Evolutionary conservation across 116 monocot species (phyloP).

Genomic region (Posidonia oceanica): DNA sequence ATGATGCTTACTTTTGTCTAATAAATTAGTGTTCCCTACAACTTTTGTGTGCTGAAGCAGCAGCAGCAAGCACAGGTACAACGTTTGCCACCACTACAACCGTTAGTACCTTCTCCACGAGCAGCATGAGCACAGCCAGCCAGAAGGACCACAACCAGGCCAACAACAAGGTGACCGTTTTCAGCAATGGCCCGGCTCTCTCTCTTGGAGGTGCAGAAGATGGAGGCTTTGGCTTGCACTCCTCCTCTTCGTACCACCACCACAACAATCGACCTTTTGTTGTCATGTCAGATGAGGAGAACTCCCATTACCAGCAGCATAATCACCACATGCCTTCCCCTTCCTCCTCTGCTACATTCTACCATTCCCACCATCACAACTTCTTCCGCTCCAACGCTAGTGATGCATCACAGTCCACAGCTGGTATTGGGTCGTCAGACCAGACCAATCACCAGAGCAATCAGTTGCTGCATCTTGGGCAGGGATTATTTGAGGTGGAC

Average conservation of each 20-base stretch:
- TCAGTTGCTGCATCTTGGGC: conserved; percentile 27
- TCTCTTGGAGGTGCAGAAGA: conserved; percentile 11
- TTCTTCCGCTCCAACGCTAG: conserved; percentile 19
- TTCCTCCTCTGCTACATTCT: conserved; percentile 11
- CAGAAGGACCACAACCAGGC: neutral
- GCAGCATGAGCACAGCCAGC: conserved; percentile 7
- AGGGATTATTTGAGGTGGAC: conserved; percentile 36
- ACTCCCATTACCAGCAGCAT: neutral
- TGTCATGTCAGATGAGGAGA: conserved; percentile 13
- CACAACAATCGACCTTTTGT: neutral
- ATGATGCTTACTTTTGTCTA: neutral
- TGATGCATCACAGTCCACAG: conserved; percentile 4
- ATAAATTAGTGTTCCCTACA: neutral
- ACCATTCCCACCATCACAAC: conserved; percentile 12
- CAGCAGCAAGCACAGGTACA: conserved; percentile 3
- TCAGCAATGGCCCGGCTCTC: conserved; percentile 3
- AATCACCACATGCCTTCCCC: conserved; percentile 8
- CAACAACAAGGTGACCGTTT: conserved; percentile 3
- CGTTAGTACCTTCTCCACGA: conserved; percentile 3
- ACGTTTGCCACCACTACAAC: neutral
- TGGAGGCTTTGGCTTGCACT: neutral
- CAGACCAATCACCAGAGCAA: neutral
- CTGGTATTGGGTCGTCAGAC: neutral
- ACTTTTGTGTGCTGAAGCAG: neutral
- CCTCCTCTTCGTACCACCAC: neutral